Conservation (phyloP, 1,284 basidiomycete genomes). For the Lignosus rhinocerotis region DNA sequence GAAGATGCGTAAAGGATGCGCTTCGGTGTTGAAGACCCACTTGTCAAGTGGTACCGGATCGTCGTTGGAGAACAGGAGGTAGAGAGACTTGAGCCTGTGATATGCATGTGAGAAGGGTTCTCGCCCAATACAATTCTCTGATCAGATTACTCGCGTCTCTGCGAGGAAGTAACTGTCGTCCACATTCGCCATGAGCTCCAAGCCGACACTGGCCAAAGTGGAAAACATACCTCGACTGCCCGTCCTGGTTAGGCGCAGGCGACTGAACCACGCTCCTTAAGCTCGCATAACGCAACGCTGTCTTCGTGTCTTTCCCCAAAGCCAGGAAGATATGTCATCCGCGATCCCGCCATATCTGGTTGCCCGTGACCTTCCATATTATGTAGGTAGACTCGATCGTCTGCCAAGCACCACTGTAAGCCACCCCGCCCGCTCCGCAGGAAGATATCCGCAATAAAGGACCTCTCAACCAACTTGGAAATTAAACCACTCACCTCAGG, state of each 20-base stretch:
- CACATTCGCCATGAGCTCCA: neutral
- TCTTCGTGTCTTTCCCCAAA: slow-evolving; percentile 60
- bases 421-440: neutral
- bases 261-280: slow-evolving; percentile 47
- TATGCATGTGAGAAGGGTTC: neutral
- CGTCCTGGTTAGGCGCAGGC: slow-evolving; percentile 42
- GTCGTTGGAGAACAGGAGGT: slow-evolving; percentile 58
- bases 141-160: slow-evolving; percentile 60
- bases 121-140: neutral
- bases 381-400: slow-evolving; percentile 68
- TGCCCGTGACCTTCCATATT: slow-evolving; percentile 67
- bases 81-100: slow-evolving; percentile 62
- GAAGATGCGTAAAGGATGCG: slow-evolving; percentile 74
- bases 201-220: neutral
- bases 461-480: too few species aligned
- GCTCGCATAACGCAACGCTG: slow-evolving; percentile 56
- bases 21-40: slow-evolving; percentile 87
- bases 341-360: slow-evolving; percentile 68
- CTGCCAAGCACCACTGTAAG: slow-evolving; percentile 35
- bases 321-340: slow-evolving; percentile 76
- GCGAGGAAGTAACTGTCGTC: slow-evolving; percentile 62
- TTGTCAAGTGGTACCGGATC: slow-evolving; percentile 62
- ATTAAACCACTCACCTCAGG: slow-evolving; percentile 60
- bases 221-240: slow-evolving; percentile 68
- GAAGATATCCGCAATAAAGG: neutral